Percentiles rank a stretch among this genome's conserved stretches.
These are phyloP conservation scores for Cynanchum wilfordii DNA, from an alignment of 257 asterid species.

Conservation along the genomic window DNA sequence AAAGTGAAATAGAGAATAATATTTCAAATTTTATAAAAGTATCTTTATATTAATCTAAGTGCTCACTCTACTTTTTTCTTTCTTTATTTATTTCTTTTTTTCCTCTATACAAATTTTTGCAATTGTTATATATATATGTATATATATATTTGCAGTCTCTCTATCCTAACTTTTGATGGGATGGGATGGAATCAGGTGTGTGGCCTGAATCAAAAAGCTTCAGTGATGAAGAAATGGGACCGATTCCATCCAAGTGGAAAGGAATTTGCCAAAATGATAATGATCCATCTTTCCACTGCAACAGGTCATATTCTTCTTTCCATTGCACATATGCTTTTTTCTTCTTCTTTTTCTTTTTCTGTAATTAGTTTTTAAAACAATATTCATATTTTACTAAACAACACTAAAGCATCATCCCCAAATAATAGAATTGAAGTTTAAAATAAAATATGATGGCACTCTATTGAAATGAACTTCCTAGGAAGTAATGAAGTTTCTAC, in stretches of 20 bases:
- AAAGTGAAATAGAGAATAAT: too few species aligned
- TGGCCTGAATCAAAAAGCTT: slow-evolving; percentile 95
- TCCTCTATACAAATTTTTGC: background rate
- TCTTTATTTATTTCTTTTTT: too few species aligned
- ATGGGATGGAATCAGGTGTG: slow-evolving; percentile 51
- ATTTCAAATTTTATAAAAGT: too few species aligned
- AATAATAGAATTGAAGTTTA: too few species aligned
- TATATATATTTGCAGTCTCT: background rate
- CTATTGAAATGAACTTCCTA: too few species aligned
- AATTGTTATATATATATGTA: background rate
- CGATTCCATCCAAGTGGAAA: slow-evolving; percentile 79
- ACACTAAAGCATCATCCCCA: too few species aligned
- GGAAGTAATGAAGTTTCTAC: too few species aligned
- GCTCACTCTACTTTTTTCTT: too few species aligned
- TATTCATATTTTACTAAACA: too few species aligned
- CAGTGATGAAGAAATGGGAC: slow-evolving; percentile 59
- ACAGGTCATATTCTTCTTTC: slow-evolving; percentile 40
- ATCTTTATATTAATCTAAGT: too few species aligned
- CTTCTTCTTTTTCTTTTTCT: background rate
- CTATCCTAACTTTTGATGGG: slow-evolving; percentile 16
- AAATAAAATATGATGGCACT: too few species aligned
- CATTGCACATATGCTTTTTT: background rate
- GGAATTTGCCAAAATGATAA: slow-evolving; percentile 65
- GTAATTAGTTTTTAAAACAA: background rate
- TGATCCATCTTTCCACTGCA: slow-evolving; percentile 71